Percentiles rank a stretch among this genome's conserved stretches.
These are phyloP conservation scores for Pogostemon cablin DNA, from an alignment of 257 asterid species.

Conservation along the genomic window DNA sequence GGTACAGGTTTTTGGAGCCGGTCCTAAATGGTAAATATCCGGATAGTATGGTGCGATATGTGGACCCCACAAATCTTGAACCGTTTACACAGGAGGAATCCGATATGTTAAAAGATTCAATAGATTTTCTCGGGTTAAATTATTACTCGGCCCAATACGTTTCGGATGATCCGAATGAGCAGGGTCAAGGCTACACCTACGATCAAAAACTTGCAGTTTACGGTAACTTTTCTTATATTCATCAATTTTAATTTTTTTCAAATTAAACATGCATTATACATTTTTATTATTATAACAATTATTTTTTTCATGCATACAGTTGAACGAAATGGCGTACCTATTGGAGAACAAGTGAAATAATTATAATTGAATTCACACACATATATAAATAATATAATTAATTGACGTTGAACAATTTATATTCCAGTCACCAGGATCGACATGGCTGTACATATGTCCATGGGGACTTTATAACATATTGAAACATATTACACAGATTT, in stretches of 20 bases:
- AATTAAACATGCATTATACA: not conserved
- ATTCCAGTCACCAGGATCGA: slow-evolving; percentile 1
- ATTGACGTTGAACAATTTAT: not conserved
- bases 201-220: slow-evolving; percentile 15
- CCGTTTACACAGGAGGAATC: slow-evolving; percentile 10
- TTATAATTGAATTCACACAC: not conserved
- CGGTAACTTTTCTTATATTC: no score
- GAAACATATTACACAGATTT: not conserved
- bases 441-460: slow-evolving; percentile 25
- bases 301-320: not conserved
- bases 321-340: not conserved
- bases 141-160: slow-evolving; percentile 36
- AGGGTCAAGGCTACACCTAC: slow-evolving; percentile 12
- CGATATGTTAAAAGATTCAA: slow-evolving; percentile 1
- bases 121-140: slow-evolving; percentile 38
- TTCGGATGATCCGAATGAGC: not conserved
- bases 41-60: slow-evolving; percentile 6
- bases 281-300: not conserved
- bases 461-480: slow-evolving; percentile 5
- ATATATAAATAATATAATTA: not conserved
- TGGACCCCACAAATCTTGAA: slow-evolving; percentile 5
- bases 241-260: no score
- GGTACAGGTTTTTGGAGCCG: slow-evolving; percentile 37
- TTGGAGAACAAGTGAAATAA: slow-evolving; percentile 16
- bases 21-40: slow-evolving; percentile 32